Conservation (phyloP, 345 rosid species). For the Acer yangbiense region DNA sequence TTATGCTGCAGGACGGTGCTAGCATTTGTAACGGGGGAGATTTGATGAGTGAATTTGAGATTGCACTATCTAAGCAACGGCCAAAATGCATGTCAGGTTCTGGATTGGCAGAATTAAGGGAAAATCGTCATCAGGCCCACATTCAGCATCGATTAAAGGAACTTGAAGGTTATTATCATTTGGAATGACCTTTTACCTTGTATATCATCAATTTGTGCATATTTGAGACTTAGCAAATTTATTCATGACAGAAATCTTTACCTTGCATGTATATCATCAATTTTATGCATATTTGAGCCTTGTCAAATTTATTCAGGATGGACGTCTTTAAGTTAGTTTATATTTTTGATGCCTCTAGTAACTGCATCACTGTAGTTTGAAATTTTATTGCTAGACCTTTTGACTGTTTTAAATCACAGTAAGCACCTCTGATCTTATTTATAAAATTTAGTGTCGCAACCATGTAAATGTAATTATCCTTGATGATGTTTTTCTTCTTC, state of each 20-base stretch:
- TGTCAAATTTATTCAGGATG: neutral
- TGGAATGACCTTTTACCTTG: constrained; percentile 7
- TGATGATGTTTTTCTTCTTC: neutral
- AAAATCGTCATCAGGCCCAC: constrained; percentile 58
- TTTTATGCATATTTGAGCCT: neutral
- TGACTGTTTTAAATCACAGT: neutral
- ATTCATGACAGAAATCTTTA: neutral
- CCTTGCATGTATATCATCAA: neutral
- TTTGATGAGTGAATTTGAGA: constrained; percentile 79
- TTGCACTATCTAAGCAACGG: constrained; percentile 73
- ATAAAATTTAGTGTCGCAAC: constrained; percentile 3
- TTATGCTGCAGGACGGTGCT: constrained; percentile 42
- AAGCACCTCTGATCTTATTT: neutral
- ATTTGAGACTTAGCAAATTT: neutral
- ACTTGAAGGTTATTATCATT: constrained; percentile 71
- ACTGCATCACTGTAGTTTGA: neutral
- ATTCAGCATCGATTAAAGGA: constrained; percentile 71
- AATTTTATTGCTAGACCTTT: neutral
- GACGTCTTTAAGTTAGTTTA: neutral
- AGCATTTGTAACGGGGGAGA: constrained; percentile 47
- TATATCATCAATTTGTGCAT: neutral
- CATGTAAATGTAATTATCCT: neutral
- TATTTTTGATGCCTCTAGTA: constrained; percentile 3
- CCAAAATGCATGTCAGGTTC: constrained; percentile 56
- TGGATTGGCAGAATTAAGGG: constrained; percentile 51